phyloP scores from a whole-genome alignment of 2,329 filamentous ascomycete genomes.

The Trichophyton benhamiae region DNA sequence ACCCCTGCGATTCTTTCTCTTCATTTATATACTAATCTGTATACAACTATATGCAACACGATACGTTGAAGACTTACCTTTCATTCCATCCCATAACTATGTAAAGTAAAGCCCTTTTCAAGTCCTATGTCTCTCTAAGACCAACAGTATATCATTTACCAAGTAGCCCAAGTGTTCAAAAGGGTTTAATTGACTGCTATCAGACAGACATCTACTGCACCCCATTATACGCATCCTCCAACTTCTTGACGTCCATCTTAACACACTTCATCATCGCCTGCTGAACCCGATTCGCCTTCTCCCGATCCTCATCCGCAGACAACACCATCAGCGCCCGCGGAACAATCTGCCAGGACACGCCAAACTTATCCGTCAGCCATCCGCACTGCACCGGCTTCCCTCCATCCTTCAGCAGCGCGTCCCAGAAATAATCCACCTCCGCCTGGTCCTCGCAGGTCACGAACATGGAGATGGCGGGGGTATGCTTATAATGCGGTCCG shows the following conservation, averaged over 20 bases:
- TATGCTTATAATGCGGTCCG: conserved; percentile 31
- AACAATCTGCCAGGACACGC: conserved; percentile 38
- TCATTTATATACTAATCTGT: not conserved
- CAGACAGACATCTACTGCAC: not conserved
- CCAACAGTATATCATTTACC: too few relatives aligned
- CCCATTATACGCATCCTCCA: conserved; percentile 28
- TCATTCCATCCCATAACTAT: too few relatives aligned
- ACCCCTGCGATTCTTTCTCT: not conserved
- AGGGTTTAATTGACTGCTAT: too few relatives aligned
- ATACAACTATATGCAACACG: not conserved
- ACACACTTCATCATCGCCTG: conserved; percentile 34
- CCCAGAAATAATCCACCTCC: conserved; percentile 40
- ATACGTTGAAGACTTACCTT: not conserved
- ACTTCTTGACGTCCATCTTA: conserved; percentile 32
- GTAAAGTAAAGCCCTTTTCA: too few relatives aligned
- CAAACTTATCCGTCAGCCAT: conserved; percentile 38
- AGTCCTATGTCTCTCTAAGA: too few relatives aligned
- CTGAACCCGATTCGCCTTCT: conserved; percentile 22
- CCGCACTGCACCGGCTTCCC: conserved; percentile 32
- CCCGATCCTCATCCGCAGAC: conserved; percentile 23
- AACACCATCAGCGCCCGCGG: conserved; percentile 29
- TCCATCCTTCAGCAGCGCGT: conserved; percentile 29
- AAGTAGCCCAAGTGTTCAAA: too few relatives aligned
- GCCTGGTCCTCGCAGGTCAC: conserved; percentile 36
- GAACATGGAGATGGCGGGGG: conserved; percentile 33